Base-by-base conservation (phyloP, 73 alveolate genomes). In the Durusdinium trenchii region DNA sequence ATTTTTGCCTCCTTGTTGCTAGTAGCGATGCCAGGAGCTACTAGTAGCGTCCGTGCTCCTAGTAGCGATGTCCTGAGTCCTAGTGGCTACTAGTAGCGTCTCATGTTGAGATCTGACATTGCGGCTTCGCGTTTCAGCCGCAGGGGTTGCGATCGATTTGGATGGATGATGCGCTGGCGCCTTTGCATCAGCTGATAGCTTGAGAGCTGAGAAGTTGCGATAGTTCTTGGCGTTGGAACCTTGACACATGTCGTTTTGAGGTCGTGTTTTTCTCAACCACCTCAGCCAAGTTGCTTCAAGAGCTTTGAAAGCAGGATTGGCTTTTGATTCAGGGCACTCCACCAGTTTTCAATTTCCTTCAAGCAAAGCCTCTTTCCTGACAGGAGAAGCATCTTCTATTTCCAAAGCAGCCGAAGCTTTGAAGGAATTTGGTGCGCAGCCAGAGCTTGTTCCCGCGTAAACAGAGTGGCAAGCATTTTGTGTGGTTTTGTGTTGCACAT, bases 141-240 rank as follows among this genome's bases (percentile, higher is more conserved):
- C 50, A 89, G 96, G 96, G 96, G 96, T 48, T 89, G 96, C 46
- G 96, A 89, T 47, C 96, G 86, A 67, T 43, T 23, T 38, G 96
- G 96, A 30, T 89, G 96, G 96, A 69, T 71, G 43, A 89, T 89
- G 96, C 96, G 96, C 38, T 69, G 35, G 9, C 69, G 54, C 28
- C 96, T 40, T 7, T 32, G 69, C 51, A 20, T 40, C 3, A 35
- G 18, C n/a, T n/a, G n/a, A n/a, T n/a, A n/a, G 73, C 43, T 2
- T 14, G 45, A 28, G 43, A 6, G 54, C 94, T 14, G n/a, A 42
- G 14, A 40, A 32, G 92, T 36, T 82, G 71, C 12, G 52, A 23
- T 35, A 12, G 12, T 38, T 38, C 30, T 12, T 16, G 28, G 28
- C 14, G 40, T 20, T 26, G 79, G n/a, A 64, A 64, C 1, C 36